Percentiles rank a stretch among this genome's conserved stretches.
phyloP scores from a whole-genome alignment of 2,329 filamentous ascomycete species.

The Aspergillus costaricaensis region DNA sequence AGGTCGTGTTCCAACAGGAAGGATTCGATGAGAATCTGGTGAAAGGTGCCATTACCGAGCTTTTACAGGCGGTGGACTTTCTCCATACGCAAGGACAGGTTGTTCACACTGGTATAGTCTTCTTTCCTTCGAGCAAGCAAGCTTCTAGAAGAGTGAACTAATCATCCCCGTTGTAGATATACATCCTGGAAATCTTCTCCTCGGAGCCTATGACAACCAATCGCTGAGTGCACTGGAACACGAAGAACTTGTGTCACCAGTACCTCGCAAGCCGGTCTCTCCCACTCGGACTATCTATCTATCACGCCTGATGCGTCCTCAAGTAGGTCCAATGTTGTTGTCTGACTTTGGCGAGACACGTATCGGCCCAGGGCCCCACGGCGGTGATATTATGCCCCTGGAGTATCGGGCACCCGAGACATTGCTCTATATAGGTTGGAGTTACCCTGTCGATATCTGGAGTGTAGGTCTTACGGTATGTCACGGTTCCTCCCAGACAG shows the following conservation, averaged over 20 bases:
- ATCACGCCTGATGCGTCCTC: constrained; percentile 27
- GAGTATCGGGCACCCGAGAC: constrained; percentile 36
- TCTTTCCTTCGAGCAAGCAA: background rate
- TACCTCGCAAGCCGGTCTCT: constrained; percentile 41
- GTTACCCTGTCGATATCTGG: constrained; percentile 37
- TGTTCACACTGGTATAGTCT: constrained; percentile 32
- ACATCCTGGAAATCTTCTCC: constrained; percentile 37
- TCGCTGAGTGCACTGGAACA: constrained; percentile 31
- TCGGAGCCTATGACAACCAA: constrained; percentile 30
- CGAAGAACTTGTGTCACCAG: constrained; percentile 28
- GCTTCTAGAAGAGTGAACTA: background rate
- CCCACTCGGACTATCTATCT: constrained; percentile 36
- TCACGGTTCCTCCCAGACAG: constrained; percentile 7
- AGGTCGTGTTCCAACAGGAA: constrained; percentile 17
- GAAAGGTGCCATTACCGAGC: constrained; percentile 24
- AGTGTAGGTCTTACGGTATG: constrained; percentile 36
- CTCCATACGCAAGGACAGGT: constrained; percentile 30
- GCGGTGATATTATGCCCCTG: constrained; percentile 31
- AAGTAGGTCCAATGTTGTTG: constrained; percentile 31
- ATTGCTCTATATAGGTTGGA: constrained; percentile 34
- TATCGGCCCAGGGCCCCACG: constrained; percentile 27
- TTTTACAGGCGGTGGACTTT: constrained; percentile 34
- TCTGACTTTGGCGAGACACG: constrained; percentile 37
- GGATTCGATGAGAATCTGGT: constrained; percentile 27
- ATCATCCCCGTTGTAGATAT: constrained; percentile 28